phyloP scores from a whole-genome alignment of 2,329 filamentous ascomycete species.

The Alternaria arborescens region DNA sequence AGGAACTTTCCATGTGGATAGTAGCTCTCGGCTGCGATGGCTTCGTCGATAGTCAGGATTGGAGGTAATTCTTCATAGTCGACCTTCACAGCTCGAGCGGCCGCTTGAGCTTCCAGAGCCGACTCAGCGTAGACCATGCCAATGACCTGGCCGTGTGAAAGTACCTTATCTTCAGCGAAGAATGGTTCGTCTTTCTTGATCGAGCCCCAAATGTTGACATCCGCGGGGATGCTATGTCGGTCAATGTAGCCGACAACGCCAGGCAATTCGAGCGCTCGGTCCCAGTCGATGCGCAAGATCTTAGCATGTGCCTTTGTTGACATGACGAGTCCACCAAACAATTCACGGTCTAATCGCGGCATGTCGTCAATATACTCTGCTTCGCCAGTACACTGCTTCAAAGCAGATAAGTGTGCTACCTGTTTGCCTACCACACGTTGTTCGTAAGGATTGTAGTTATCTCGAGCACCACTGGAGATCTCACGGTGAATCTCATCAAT shows the following conservation, averaged over 20 bases:
- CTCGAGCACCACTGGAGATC: conserved; percentile 80
- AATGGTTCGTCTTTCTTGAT: conserved; percentile 83
- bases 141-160: conserved; percentile 88
- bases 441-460: conserved; percentile 79
- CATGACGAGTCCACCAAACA: conserved; percentile 86
- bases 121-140: conserved; percentile 85
- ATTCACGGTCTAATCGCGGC: conserved; percentile 80
- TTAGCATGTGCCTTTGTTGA: conserved; percentile 89
- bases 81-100: conserved; percentile 81
- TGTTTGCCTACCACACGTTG: conserved; percentile 85
- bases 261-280: conserved; percentile 79
- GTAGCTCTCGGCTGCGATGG: conserved; percentile 86
- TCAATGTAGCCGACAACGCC: conserved; percentile 88
- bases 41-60: conserved; percentile 92
- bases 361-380: conserved; percentile 97
- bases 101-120: conserved; percentile 78
- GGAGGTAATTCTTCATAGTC: conserved; percentile 88
- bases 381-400: conserved; percentile 92
- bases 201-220: conserved; percentile 91
- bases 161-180: conserved; percentile 87
- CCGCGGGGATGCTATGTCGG: conserved; percentile 77
- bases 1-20: conserved; percentile 82
- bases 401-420: conserved; percentile 82
- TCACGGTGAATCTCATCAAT: conserved; percentile 83
- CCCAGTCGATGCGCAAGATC: conserved; percentile 78